A percentile compares a stretch with the other conserved stretches of the same genome.
Evolutionary conservation across 345 rosid species (phyloP).

Genomic region (Eucalyptus cloeziana): DNA sequence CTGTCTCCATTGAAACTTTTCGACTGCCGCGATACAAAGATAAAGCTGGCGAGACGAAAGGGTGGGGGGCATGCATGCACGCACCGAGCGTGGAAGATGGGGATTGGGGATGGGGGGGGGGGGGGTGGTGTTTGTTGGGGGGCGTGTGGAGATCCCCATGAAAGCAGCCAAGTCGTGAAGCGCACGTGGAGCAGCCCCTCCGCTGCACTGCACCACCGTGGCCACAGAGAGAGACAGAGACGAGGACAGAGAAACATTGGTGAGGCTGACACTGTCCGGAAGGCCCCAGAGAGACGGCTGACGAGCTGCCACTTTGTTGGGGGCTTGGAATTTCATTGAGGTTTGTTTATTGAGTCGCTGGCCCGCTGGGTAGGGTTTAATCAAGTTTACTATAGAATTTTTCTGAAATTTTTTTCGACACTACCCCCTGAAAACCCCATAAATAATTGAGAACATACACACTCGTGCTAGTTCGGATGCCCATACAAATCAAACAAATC

Average conservation of each 20-base stretch:
- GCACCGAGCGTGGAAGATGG: background rate
- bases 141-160: background rate
- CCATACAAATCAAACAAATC: fast-evolving
- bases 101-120: background rate
- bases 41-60: background rate
- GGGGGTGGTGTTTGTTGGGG: too few species aligned
- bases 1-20: background rate
- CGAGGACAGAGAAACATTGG: background rate
- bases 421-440: fast-evolving
- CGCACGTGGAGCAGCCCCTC: background rate
- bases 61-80: background rate
- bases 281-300: background rate
- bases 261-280: background rate
- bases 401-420: background rate
- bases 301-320: background rate
- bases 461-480: fast-evolving
- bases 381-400: background rate
- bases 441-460: background rate
- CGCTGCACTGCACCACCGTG: background rate
- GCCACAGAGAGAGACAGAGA: background rate
- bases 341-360: background rate
- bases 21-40: background rate
- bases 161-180: background rate
- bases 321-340: background rate
- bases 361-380: background rate